These are phyloP conservation scores for Tulasnella sp. DNA, from an alignment of 768 basidiomycete species.

Conservation along the genomic window DNA sequence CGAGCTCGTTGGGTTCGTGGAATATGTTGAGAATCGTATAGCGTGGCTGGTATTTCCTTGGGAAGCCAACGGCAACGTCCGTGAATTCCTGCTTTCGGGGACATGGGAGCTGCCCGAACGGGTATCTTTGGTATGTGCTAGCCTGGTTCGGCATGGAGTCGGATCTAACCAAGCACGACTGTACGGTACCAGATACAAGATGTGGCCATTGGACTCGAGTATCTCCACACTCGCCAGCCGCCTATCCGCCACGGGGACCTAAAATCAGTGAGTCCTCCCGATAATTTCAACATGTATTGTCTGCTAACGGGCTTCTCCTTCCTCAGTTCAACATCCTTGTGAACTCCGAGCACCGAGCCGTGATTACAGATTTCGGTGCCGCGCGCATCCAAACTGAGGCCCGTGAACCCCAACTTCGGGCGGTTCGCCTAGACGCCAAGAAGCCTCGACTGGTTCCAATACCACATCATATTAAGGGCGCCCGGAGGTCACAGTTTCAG, in stretches of 20 bases:
- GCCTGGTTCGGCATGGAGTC: no score
- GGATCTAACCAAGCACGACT: neutral
- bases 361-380: neutral
- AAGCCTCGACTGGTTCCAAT: no score
- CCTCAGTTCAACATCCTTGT: conserved; percentile 7
- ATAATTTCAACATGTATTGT: no score
- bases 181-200: neutral
- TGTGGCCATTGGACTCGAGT: neutral
- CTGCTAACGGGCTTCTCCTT: neutral
- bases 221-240: neutral
- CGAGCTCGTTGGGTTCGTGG: no score
- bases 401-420: neutral
- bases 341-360: neutral
- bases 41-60: no score
- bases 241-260: conserved; percentile 2
- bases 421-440: no score
- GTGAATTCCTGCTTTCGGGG: no score
- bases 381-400: neutral
- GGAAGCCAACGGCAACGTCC: no score
- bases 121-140: no score
- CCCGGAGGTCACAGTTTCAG: neutral
- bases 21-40: no score
- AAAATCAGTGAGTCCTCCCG: neutral
- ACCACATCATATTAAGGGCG: neutral
- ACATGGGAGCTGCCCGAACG: no score